Base-by-base conservation (phyloP, 768 basidiomycete species). In the Agrocybe praecox region DNA sequence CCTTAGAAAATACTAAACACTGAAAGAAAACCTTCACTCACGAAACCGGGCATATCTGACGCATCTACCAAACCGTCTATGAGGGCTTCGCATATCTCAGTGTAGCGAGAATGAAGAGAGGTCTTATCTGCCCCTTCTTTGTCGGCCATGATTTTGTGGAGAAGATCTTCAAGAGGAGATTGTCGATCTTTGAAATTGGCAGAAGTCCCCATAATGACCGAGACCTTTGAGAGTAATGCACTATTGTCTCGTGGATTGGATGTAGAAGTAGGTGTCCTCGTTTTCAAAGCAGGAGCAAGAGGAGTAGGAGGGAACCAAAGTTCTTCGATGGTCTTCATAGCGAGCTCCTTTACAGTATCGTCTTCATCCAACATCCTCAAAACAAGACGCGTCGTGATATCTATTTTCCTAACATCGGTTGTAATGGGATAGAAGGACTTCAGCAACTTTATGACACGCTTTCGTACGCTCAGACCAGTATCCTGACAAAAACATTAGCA, bases 371-470 rank as follows among this genome's bases (percentile, higher is more conserved):
- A 69, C 79, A 94, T 90, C 14, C 96, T 85, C 32, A 88, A 75
- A 2, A 97, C 87, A 19, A 99, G 81, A 54, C 87, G 85, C 1
- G 83, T 86, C 58, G 89, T 86, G 48, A 98, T 94, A 64, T 98
- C 94, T 40, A 88, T 81, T 26, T 84, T 83, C 32, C 86, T 82
- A 14, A 69, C 65, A 33, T 79, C 75, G 50, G 88, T 84, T 15
- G 87, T 85, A 18, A 87, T 82, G 1, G 71, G 64, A 66, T 96
- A 96, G 61, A 94, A 90, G 0, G 86, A 81, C 69, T 90, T 92
- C 36, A 99, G 80, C 1, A 99, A 77, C 74, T 96, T 98, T 77
- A 99, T 92, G 52, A 98, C 96, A 2, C 96, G 87, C 69, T 98
- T 98, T 26, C 97, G 82, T 4, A 99, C 97, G 29, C 87, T 86